Percentiles rank a stretch among this genome's conserved stretches.
Evolutionary conservation across 1,139 yeast genomes (phyloP).

Genomic region (Yamadazyma dushanensis): DNA sequence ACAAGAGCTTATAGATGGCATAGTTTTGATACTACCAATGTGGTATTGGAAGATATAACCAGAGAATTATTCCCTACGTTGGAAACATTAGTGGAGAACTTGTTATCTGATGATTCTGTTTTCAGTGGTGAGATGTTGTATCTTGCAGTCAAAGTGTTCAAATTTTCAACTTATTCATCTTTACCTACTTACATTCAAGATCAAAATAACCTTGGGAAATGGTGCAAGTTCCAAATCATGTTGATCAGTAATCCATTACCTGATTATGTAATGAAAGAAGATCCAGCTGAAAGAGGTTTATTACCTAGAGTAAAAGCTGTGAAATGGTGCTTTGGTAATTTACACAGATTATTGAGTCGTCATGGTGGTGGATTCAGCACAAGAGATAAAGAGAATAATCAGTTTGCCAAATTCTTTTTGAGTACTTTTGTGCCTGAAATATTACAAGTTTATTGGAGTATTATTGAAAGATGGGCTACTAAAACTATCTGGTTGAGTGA

Average conservation of each 20-base stretch:
- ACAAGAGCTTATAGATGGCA: conserved; percentile 59
- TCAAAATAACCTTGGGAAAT: conserved; percentile 51
- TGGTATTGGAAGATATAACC: conserved; percentile 49
- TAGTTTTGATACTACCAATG: conserved; percentile 47
- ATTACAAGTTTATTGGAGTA: conserved; percentile 55
- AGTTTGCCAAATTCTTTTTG: conserved; percentile 49
- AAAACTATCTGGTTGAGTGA: conserved; percentile 61
- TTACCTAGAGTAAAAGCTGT: conserved; percentile 60
- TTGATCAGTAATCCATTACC: conserved; percentile 49
- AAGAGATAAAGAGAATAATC: conserved; percentile 32
- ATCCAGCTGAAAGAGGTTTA: conserved; percentile 32
- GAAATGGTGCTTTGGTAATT: conserved; percentile 74
- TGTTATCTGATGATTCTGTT: conserved; percentile 28
- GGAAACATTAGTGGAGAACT: conserved; percentile 47
- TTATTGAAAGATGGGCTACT: conserved; percentile 61
- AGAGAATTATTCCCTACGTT: conserved; percentile 54
- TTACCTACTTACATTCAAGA: conserved; percentile 60
- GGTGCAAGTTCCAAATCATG: conserved; percentile 64
- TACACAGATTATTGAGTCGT: conserved; percentile 57
- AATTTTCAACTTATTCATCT: conserved; percentile 56
- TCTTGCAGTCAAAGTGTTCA: conserved; percentile 63
- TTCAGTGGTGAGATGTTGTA: conserved; percentile 59
- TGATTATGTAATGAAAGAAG: conserved; percentile 35
- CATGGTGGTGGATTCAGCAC: conserved; percentile 53
- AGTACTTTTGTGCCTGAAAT: conserved; percentile 61